phyloP scores from a whole-genome alignment of 805 yeast species.

The Kodamaea neixiangensis region DNA sequence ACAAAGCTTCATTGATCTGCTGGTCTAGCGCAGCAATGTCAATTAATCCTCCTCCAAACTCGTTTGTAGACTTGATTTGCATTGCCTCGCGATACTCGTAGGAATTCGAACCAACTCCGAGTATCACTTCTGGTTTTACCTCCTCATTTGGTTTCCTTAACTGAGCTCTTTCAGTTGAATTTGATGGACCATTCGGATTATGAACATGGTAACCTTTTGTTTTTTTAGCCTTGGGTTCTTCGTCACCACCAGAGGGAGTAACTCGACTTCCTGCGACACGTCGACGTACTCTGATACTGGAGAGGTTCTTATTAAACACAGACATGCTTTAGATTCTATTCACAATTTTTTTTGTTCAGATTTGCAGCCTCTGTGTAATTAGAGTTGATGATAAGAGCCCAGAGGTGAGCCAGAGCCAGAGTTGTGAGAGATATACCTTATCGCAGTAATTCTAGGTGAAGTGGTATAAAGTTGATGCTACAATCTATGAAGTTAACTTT shows the following conservation, averaged over 20 bases:
- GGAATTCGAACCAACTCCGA: not conserved
- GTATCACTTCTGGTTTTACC: not conserved
- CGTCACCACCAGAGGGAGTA: not conserved
- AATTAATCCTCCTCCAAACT: slow-evolving; percentile 7
- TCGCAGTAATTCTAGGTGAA: no score
- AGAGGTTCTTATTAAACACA: slow-evolving; percentile 3
- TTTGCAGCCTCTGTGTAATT: slow-evolving; percentile 1
- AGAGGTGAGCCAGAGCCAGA: no score
- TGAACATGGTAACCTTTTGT: not conserved
- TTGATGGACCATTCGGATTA: not conserved
- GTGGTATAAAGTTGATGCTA: no score
- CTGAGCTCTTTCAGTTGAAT: not conserved
- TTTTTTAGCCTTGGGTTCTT: not conserved
- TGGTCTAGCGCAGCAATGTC: slow-evolving; percentile 7
- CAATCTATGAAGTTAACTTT: not conserved
- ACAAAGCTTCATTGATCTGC: not conserved
- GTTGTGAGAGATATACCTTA: no score
- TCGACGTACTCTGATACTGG: slow-evolving; percentile 1
- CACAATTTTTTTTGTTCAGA: not conserved
- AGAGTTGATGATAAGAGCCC: not conserved
- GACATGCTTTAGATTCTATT: not conserved
- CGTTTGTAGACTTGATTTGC: slow-evolving; percentile 3
- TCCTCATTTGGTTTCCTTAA: not conserved
- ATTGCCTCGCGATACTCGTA: slow-evolving; percentile 4
- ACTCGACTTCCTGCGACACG: not conserved